Conservation (phyloP, 2,329 filamentous ascomycete species). For the Talaromyces sp. region DNA sequence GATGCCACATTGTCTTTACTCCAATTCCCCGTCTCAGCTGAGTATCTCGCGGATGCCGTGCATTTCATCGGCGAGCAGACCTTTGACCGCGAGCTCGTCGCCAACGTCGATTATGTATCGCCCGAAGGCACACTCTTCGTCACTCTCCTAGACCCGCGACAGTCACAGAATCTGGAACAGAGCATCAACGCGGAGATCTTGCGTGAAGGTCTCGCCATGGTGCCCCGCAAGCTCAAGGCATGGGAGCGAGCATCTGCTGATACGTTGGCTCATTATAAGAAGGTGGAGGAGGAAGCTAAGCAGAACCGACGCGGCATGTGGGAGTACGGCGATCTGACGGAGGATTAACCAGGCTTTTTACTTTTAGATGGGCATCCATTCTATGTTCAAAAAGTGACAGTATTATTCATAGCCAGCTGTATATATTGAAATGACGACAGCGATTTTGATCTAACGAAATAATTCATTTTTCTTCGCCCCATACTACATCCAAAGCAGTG, state of each 20-base stretch:
- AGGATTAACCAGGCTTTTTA: conserved; percentile 59
- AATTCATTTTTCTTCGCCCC: not conserved
- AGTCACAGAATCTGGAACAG: conserved; percentile 61
- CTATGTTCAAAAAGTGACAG: not conserved
- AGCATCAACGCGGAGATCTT: conserved; percentile 89
- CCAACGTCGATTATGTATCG: conserved; percentile 80
- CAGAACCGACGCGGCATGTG: conserved; percentile 80
- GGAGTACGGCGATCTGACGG: conserved; percentile 96
- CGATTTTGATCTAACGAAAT: not conserved
- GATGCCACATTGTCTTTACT: conserved; percentile 86
- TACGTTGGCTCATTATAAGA: conserved; percentile 67
- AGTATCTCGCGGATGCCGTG: conserved; percentile 81
- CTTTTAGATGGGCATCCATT: not conserved
- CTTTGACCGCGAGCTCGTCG: conserved; percentile 74
- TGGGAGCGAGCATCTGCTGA: conserved; percentile 80
- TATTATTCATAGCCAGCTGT: not conserved
- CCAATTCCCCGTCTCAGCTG: conserved; percentile 75
- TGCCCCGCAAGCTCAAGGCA: conserved; percentile 82
- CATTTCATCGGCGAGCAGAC: conserved; percentile 71
- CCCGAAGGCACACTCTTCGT: conserved; percentile 81
- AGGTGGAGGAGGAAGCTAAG: conserved; percentile 76
- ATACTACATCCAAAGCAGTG: not conserved
- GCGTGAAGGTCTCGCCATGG: conserved; percentile 80
- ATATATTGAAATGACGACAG: conserved; percentile 4
- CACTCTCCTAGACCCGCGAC: conserved; percentile 78